A percentile compares a stretch with the other conserved stretches of the same genome.
Evolutionary conservation across 768 basidiomycete species (phyloP).

Genomic region (Suillus weaverae): DNA sequence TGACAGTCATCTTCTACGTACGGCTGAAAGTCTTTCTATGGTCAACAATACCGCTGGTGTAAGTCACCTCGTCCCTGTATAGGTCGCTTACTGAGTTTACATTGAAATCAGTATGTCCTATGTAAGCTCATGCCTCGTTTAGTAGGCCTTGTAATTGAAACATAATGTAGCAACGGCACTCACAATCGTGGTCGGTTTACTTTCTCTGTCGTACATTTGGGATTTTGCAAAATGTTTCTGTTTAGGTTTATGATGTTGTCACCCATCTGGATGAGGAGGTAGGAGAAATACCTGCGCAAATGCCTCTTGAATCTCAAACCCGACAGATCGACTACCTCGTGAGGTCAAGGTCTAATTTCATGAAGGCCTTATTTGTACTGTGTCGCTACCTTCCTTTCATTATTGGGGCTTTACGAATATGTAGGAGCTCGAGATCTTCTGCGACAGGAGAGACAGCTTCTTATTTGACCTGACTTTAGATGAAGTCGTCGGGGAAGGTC

Average conservation of each 20-base stretch:
- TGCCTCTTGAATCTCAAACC: neutral
- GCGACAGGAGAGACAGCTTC: neutral
- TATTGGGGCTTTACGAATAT: neutral
- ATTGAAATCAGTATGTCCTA: neutral
- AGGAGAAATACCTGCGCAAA: neutral
- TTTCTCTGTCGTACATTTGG: neutral
- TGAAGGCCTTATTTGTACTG: neutral
- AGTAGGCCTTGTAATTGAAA: neutral
- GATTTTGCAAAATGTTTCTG: neutral
- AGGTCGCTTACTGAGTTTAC: neutral
- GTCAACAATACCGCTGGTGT: neutral
- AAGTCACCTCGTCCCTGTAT: neutral
- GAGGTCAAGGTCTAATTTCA: neutral
- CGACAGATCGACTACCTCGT: neutral
- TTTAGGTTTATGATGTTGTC: neutral
- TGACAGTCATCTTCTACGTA: neutral
- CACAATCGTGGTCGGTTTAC: neutral
- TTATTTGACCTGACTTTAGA: neutral
- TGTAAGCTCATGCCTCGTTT: neutral
- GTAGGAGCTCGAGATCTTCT: neutral
- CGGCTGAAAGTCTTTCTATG: neutral
- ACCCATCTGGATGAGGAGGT: slow-evolving; percentile 1
- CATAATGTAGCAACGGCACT: neutral
- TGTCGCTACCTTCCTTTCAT: neutral
- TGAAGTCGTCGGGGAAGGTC: neutral